These are phyloP conservation scores for Paxillus involutus DNA, from an alignment of 768 basidiomycete species.

Conservation along the genomic window DNA sequence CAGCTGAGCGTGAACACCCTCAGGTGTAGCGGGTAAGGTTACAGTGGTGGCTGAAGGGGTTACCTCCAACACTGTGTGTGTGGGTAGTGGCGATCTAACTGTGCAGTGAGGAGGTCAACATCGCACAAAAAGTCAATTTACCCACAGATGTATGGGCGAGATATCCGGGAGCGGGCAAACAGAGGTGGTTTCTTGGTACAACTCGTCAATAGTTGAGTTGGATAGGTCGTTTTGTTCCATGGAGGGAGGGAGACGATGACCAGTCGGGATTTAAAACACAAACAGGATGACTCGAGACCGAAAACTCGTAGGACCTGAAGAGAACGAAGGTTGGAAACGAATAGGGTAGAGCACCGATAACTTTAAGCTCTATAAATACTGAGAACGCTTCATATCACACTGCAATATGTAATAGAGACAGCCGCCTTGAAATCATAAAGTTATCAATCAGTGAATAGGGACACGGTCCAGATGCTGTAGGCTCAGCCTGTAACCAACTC, in stretches of 20 bases:
- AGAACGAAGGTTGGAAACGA: neutral
- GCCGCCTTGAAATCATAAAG: neutral
- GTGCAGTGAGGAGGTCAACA: neutral
- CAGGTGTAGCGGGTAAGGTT: conserved; percentile 27
- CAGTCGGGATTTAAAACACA: neutral
- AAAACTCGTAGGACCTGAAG: neutral
- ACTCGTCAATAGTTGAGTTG: neutral
- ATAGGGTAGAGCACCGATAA: neutral
- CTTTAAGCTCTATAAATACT: neutral
- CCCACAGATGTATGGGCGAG: neutral
- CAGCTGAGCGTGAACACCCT: conserved; percentile 18
- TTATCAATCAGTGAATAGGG: neutral
- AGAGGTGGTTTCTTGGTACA: neutral
- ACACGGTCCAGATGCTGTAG: neutral
- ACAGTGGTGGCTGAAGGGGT: conserved; percentile 24
- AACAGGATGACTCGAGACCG: neutral
- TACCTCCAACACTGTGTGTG: conserved; percentile 7
- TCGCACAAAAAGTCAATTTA: neutral
- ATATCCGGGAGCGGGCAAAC: neutral
- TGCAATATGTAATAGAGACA: neutral
- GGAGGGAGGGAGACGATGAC: neutral
- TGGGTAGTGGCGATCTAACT: neutral
- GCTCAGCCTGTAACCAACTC: too few relatives aligned
- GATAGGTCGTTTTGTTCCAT: neutral
- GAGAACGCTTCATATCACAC: neutral